Conservation (phyloP, 2,329 filamentous ascomycete genomes). For the Lasiodiplodia citricola region DNA sequence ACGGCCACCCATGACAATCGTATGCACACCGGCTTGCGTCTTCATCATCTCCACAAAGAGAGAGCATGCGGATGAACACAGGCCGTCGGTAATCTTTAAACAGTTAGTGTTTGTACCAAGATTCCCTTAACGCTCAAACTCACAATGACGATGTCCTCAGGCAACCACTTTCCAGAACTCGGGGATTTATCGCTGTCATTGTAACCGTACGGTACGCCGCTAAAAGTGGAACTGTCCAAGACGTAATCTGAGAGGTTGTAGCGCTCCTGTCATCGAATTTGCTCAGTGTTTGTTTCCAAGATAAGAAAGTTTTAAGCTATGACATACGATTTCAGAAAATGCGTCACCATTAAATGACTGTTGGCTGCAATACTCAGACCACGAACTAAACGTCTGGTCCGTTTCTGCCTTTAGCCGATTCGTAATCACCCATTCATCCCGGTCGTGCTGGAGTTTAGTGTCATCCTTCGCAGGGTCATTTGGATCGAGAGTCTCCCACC, state of each 20-base stretch:
- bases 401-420: conserved; percentile 35
- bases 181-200: conserved; percentile 20
- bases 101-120: neutral
- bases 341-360: conserved; percentile 40
- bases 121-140: neutral
- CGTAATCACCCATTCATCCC: conserved; percentile 27
- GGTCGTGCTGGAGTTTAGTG: conserved; percentile 32
- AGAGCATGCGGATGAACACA: conserved; percentile 62
- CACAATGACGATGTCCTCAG: conserved; percentile 41
- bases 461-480: conserved; percentile 28
- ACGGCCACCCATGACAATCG: conserved; percentile 62
- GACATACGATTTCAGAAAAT: conserved; percentile 40
- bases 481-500: conserved; percentile 8
- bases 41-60: conserved; percentile 58
- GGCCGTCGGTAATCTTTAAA: conserved; percentile 54
- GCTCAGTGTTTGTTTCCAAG: neutral
- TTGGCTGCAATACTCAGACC: conserved; percentile 52
- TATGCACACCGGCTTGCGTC: conserved; percentile 55
- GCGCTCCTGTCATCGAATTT: neutral
- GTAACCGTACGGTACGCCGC: conserved; percentile 9
- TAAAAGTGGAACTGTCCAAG: conserved; percentile 37
- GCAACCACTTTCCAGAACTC: conserved; percentile 35
- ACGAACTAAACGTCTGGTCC: conserved; percentile 45
- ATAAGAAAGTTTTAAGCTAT: too few species aligned
- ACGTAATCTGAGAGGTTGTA: conserved; percentile 30